Conservation (phyloP, 345 rosid genomes). For the Euphorbia tirucalli region DNA sequence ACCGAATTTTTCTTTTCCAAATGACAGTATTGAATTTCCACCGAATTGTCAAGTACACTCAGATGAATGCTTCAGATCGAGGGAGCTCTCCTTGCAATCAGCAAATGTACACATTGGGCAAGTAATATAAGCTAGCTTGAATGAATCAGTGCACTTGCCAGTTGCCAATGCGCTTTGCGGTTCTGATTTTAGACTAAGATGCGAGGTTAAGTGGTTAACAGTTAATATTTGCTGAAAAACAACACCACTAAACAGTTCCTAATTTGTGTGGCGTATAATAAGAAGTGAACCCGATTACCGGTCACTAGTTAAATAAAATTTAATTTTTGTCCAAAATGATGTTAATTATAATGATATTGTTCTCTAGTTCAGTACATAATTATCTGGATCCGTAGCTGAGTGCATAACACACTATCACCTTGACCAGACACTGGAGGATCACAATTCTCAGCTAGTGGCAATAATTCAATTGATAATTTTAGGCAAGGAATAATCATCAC, state of each 20-base stretch:
- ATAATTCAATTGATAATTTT: neutral
- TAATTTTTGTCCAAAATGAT: neutral
- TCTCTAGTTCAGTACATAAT: neutral
- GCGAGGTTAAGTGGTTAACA: neutral
- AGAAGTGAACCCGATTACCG: no score
- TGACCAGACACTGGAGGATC: neutral
- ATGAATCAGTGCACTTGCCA: neutral
- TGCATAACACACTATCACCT: neutral
- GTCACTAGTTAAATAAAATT: neutral
- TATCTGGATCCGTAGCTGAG: neutral
- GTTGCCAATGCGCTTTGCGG: neutral
- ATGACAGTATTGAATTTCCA: no score
- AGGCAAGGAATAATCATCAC: neutral
- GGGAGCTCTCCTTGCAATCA: no score
- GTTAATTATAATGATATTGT: neutral
- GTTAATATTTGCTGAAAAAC: no score
- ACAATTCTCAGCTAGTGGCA: neutral
- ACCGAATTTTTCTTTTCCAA: no score
- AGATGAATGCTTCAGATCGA: neutral
- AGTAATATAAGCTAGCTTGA: no score
- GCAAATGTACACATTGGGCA: neutral
- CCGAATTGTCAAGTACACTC: neutral
- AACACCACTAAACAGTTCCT: no score
- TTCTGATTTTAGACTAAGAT: neutral
- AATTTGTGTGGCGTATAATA: no score